Evolutionary conservation across 495 filamentous ascomycete species (phyloP).

Genomic region (Penicillium lividum): DNA sequence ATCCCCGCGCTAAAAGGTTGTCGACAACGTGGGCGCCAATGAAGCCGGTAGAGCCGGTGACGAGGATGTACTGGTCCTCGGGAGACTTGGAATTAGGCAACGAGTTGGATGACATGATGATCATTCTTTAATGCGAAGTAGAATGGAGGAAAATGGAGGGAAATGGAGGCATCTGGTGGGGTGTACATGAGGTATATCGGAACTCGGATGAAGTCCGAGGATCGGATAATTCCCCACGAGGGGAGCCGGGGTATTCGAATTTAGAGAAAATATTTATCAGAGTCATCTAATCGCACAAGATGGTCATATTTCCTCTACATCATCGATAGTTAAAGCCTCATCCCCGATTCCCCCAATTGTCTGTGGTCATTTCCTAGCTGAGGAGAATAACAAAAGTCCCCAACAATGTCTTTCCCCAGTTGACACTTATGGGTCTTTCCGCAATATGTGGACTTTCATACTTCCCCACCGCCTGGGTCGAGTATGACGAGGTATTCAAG

Average conservation of each 20-base stretch:
- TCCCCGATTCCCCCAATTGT: constrained; percentile 23
- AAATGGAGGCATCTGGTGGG: neutral
- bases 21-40: constrained; percentile 46
- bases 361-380: constrained; percentile 23
- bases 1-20: constrained; percentile 32
- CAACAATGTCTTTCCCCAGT: constrained; percentile 25
- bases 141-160: neutral
- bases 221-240: neutral
- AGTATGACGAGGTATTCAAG: constrained; percentile 27
- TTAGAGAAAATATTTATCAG: too few species aligned
- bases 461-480: constrained; percentile 5
- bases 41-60: constrained; percentile 45
- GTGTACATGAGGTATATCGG: neutral
- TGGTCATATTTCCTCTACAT: constrained; percentile 23
- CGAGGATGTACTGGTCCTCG: constrained; percentile 30
- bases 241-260: neutral
- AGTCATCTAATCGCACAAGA: neutral
- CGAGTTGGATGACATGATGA: neutral
- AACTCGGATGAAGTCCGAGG: neutral
- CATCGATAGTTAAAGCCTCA: constrained; percentile 24
- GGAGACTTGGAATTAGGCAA: neutral
- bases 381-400: constrained; percentile 28
- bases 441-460: constrained; percentile 27
- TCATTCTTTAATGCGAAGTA: neutral
- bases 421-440: constrained; percentile 33